Percentiles rank a stretch among this genome's conserved stretches.
Conservation (phyloP, 169 alveolate genomes). For the Theileria sp. region DNA sequence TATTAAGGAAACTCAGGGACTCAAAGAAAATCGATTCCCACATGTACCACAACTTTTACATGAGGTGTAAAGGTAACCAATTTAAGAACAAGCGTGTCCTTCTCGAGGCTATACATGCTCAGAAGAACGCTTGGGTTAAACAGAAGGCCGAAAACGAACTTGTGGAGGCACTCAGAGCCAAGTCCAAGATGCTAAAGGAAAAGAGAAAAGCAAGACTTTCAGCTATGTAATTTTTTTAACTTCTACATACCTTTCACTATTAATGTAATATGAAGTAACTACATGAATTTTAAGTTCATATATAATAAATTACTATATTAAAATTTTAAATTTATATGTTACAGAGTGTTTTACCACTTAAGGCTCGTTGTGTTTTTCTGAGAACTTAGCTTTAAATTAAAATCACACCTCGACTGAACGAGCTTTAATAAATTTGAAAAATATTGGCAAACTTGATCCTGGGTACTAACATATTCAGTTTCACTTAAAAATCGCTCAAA, state of each 20-base stretch:
- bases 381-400: neutral
- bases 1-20: slow-evolving; percentile 94
- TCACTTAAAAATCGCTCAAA: neutral
- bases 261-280: neutral
- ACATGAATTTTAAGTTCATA: neutral
- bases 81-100: slow-evolving; percentile 96
- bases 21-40: slow-evolving; percentile 93
- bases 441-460: neutral
- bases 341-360: neutral
- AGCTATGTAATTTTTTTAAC: slow-evolving; percentile 48
- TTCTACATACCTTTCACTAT: neutral
- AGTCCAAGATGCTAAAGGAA: slow-evolving; percentile 79
- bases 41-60: slow-evolving; percentile 95
- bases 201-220: slow-evolving; percentile 71
- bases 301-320: neutral
- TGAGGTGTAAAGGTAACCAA: slow-evolving; percentile 96
- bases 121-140: slow-evolving; percentile 86
- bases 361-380: slow-evolving; percentile 8
- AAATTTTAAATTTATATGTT: neutral
- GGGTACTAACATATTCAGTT: neutral
- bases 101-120: slow-evolving; percentile 94
- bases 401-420: neutral
- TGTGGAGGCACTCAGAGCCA: slow-evolving; percentile 84
- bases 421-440: neutral
- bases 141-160: slow-evolving; percentile 86